Evolutionary conservation across 129 eudicot species (phyloP).

Genomic region (Artemisia annua): DNA sequence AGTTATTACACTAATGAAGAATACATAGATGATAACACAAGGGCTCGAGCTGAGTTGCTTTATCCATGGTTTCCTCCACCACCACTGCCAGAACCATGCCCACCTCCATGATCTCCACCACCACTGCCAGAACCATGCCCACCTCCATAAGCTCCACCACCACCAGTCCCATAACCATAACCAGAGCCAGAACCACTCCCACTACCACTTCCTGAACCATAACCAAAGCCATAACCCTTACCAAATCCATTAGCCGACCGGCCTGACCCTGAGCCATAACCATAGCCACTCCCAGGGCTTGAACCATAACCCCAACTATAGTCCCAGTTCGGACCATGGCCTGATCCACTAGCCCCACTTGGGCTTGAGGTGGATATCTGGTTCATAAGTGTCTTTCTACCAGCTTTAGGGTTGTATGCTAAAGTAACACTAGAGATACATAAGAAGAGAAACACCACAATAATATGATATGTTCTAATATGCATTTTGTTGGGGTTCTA

Average conservation of each 20-base stretch:
- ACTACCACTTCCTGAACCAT: constrained; percentile 65
- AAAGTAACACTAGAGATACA: constrained; percentile 14
- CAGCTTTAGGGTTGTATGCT: constrained; percentile 32
- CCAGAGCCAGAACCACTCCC: constrained; percentile 75
- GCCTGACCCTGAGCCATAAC: constrained; percentile 83
- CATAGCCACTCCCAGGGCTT: constrained; percentile 66
- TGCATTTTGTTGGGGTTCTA: constrained; percentile 22
- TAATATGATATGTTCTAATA: constrained; percentile 24
- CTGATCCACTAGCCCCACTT: constrained; percentile 55
- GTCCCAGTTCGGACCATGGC: constrained; percentile 75
- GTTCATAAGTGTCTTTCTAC: constrained; percentile 34
- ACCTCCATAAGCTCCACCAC: constrained; percentile 54
- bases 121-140: constrained; percentile 56
- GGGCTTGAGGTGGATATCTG: constrained; percentile 27
- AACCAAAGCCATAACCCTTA: constrained; percentile 67
- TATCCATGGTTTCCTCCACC: constrained; percentile 26
- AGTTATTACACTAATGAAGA: constrained; percentile 19
- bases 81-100: constrained; percentile 50
- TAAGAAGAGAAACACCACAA: constrained; percentile 25
- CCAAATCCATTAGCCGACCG: constrained; percentile 62
- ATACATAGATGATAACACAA: constrained; percentile 2
- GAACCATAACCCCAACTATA: constrained; percentile 77
- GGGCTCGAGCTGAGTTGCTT: not conserved
- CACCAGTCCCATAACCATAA: constrained; percentile 51
- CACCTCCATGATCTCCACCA: constrained; percentile 58